phyloP scores from a whole-genome alignment of 2,329 filamentous ascomycete genomes.

The Aspergillus costaricaensis region DNA sequence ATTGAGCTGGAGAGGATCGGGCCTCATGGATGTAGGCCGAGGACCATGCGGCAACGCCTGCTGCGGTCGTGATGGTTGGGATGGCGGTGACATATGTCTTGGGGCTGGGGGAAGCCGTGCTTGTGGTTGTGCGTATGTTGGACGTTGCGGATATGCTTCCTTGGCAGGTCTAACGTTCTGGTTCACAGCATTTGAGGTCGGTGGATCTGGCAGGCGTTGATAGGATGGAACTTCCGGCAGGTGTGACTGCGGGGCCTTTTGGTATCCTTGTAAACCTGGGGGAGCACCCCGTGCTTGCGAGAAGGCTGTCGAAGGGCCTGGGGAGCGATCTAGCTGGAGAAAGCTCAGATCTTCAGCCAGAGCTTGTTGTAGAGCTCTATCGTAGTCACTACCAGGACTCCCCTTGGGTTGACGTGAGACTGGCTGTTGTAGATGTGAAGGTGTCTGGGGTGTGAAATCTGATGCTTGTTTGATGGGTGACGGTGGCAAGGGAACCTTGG shows the following conservation, averaged over 20 bases:
- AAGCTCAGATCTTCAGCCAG: slow-evolving; percentile 45
- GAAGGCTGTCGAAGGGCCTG: slow-evolving; percentile 20
- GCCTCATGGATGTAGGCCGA: slow-evolving; percentile 9
- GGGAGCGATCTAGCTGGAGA: slow-evolving; percentile 38
- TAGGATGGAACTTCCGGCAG: slow-evolving; percentile 38
- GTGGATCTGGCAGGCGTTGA: slow-evolving; percentile 26
- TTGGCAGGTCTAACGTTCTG: slow-evolving; percentile 13
- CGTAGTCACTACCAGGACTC: slow-evolving; percentile 44
- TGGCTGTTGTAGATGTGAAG: slow-evolving; percentile 49
- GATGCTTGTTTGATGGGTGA: slow-evolving; percentile 58
- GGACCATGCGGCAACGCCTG: slow-evolving; percentile 14
- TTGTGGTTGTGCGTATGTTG: slow-evolving; percentile 12
- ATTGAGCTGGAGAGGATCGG: slow-evolving; percentile 13
- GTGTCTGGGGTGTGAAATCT: slow-evolving; percentile 52
- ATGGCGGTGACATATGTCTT: slow-evolving; percentile 59
- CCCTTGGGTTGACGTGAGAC: slow-evolving; percentile 33
- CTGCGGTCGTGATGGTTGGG: slow-evolving; percentile 14
- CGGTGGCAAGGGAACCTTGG: slow-evolving; percentile 62
- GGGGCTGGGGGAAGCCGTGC: slow-evolving; percentile 45
- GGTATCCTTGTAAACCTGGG: slow-evolving; percentile 17
- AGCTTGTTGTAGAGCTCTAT: slow-evolving; percentile 44
- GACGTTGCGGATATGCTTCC: slow-evolving; percentile 15
- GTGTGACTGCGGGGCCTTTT: slow-evolving; percentile 32
- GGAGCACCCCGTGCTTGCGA: slow-evolving; percentile 16
- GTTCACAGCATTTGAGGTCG: slow-evolving; percentile 20